Evolutionary conservation across 768 basidiomycete species (phyloP), one percentile per base, ranked within the genome.

Genomic region (Chalciporus sphaerocephalus): DNA sequence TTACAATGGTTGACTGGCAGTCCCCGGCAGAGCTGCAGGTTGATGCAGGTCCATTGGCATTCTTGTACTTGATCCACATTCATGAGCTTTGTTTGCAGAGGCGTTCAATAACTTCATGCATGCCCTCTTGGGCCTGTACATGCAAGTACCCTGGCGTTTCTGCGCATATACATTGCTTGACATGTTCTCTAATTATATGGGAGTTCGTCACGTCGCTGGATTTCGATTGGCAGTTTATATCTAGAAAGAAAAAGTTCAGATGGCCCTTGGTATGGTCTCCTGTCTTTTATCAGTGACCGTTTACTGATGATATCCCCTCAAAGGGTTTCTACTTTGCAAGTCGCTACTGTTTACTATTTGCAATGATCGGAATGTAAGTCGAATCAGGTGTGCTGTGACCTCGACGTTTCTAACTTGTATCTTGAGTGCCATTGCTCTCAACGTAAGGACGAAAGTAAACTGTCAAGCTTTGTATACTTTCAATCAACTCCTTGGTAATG

Each of bases 401-500:
- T 38, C 5, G 8, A 10, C 17, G 18, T 15, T 16, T 6, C 40
- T n/a, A 12, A 48, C n/a, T 43, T 21, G 21, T 35, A 34, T 23
- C 21, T 10, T 25, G 10, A 85, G 83, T 48, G 64, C 77, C 15
- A 68, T 83, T 36, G 75, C 81, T 1, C 62, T 83, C 50, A 79
- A 85, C 49, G 77, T 83, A 36, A 79, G 71, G 44, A 67, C 67
- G 70, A 76, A 64, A 57, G 73, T 85, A 25, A 62, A 86, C 56
- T 87, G 85, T 50, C 85, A 86, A 55, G 74, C 68, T 5, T 62
- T 87, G 18, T 87, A 85, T 54, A 85, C 81, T 1, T 85, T 84
- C 57, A 83, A 81, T 48, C 74, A 76, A 62, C 72, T 79, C 38
- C 72, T 79, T 43, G 85, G 85, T 15, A 83, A 85, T 62, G 76